These are phyloP conservation scores for Spergularia bocconei DNA, from an alignment of 148 eudicot genomes.

Conservation along the genomic window DNA sequence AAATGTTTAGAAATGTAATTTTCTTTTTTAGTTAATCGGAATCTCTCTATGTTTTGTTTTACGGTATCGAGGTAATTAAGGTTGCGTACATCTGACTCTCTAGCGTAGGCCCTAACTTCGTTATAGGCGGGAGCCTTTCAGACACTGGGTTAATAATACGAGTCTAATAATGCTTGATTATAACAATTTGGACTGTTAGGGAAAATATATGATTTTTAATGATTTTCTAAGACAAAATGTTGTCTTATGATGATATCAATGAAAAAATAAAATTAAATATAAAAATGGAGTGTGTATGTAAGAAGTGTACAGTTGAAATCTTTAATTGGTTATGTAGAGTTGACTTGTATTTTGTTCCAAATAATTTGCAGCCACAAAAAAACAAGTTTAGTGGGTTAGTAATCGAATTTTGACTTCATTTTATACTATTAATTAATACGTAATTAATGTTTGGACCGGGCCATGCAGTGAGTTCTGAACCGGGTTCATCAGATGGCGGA, in stretches of 20 bases:
- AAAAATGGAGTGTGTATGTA: neutral
- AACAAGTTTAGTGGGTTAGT: conserved; percentile 10
- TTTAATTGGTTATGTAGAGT: conserved; percentile 9
- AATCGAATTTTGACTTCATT: conserved; percentile 9
- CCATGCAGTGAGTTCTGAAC: conserved; percentile 50
- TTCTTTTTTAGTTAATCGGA: no score
- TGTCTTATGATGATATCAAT: neutral
- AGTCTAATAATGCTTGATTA: no score
- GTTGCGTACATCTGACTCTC: no score
- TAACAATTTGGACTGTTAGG: no score
- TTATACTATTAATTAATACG: neutral
- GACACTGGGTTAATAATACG: no score
- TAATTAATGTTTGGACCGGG: neutral
- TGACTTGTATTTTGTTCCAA: neutral
- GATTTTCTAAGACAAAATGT: no score
- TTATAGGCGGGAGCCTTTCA: no score
- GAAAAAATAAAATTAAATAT: neutral
- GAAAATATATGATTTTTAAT: no score
- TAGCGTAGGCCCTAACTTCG: no score
- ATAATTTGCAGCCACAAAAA: neutral
- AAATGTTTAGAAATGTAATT: no score
- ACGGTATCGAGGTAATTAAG: no score
- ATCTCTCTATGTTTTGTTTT: no score
- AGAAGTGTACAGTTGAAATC: neutral
- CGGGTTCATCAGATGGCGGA: conserved; percentile 44